Evolutionary conservation across 441 rosid genomes (phyloP), one percentile per base, ranked within the genome.

Genomic region (Erodium trifolium): DNA sequence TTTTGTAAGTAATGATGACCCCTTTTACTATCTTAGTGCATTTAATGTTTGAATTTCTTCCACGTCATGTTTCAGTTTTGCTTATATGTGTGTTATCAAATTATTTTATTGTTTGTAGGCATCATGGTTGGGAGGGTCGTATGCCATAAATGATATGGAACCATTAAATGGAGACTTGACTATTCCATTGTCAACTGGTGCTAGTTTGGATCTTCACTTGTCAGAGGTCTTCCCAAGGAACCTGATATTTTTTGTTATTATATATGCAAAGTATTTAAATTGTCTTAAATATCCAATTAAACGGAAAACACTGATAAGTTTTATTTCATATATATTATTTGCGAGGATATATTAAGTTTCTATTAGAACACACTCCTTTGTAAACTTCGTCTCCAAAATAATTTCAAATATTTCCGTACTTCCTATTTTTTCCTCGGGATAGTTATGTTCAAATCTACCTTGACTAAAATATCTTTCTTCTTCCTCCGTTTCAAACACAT

Each of bases 101-200:
- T 45, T 45, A 45, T 45, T 45, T 45, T 45, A 45, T 45, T 45
- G n/a, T 45, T 45, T 45, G 51, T 45, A 45, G 51, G 51, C 51
- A 45, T 45, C 51, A 10, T 45, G 51, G 51, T 45, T 45, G 51
- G 51, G 51, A 45, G 51, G 51, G 51, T 90, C 92, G 3, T 94
- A 91, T 77, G 80, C 68, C 60, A 55, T 75, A 65, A 88, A 80
- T 73, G 68, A 80, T 67, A 49, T 68, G 14, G 78, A 81, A 76
- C 73, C 78, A 63, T 67, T 80, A 67, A 80, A 73, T 75, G 97
- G 97, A 69, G 82, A 83, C 67, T 65, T 94, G 78, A 84, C 74
- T n/a, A 63, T 94, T 65, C 88, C 94, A 12, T 72, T 86, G 77
- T 78, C 71, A 60, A 78, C 76, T 39, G 86, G 84, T 73, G 76